Evolutionary conservation across 306 rosid species (phyloP), one percentile per base, ranked within the genome.

Genomic region (Adenanthera pavonina): DNA sequence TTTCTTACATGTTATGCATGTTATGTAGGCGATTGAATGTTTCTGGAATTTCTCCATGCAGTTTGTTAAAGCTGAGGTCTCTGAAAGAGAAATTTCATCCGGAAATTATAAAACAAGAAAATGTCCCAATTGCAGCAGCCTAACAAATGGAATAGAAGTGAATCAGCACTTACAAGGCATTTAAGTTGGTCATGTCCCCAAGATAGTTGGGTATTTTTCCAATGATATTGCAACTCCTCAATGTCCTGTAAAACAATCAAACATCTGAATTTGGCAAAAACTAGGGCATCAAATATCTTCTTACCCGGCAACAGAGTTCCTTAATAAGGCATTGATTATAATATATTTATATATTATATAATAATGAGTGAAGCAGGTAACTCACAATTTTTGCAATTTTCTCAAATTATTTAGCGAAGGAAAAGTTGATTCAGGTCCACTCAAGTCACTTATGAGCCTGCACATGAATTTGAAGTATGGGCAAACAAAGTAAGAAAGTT

Each of bases 401-500:
- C 7, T 84, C 90, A 82, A 47, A 69, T 81, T 66, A 34, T 75
- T 41, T 11, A 93, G 85, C 13, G 12, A 76, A n/a, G 94, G 98
- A 85, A 93, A 85, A 3, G 64, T n/a, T 57, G 87, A 78, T 75
- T 75, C 79, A 14, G 88, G 5, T 77, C 94, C 94, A 69, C 20
- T 89, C 84, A 93, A 85, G 87, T 93, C 94, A 16, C 80, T 81
- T 56, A 91, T 80, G 78, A 91, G 89, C 92, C 98, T 93, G 78
- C 76, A 81, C 36, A 75, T 83, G 30, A 72, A 4, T 44, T 36
- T 70, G 25, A 80, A 62, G 16, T 46, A 47, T n/a, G 8, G 8
- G 47, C 9, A 2, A 79, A 40, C 62, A 47, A 15, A 17, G 12
- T 12, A 19, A 62, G 14, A 60, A n/a, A 71, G 62, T 43, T 62